Base-by-base conservation (phyloP, 768 basidiomycete species). In the Goffeauzyma gilvescens region DNA sequence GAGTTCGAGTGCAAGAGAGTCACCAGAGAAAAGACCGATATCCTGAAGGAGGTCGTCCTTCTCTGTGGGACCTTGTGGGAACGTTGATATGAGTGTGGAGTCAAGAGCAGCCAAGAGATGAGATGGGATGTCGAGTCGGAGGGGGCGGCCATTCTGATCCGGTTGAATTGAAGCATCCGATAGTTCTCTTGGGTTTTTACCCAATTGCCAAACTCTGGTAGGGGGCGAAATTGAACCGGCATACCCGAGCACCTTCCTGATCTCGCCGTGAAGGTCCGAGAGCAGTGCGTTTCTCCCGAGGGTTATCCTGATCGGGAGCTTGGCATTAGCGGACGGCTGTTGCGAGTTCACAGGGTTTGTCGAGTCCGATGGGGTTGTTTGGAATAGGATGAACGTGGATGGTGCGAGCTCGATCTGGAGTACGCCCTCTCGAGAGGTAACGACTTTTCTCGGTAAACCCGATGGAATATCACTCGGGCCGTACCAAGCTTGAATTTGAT, bases 401-500 rank as follows among this genome's bases (percentile, higher is more conserved):
- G 82, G 83, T 44, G 72, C 71, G 28, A 85, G 69, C 63, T 90
- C 85, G 40, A 90, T 63, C 12, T 70, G 59, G 10, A 72, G 62
- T 44, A 71, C 63, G 42, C 70, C 70, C 12, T 62, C 48, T 1
- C 79, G 79, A 41, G 75, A 70, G 6, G 68, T 63, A 48, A 85
- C 73, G 38, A 86, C 77, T 14, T 69, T 70, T 33, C 83, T 74
- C 24, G 76, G 73, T 27, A 87, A 64, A 1, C 27, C 41, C 5
- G 5, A 13, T 14, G 31, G 9, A 32, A 5, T 33, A 45, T n/a
- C n/a, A n/a, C n/a, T n/a, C n/a, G n/a, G n/a, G n/a, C 45, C 45
- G 18, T 34, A 50, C 53, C 53, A 49, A 13, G 18, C 25, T 12
- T 24, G n/a, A 13, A 53, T 42, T 34, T 41, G 32, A 13, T 49